Evolutionary conservation across 208 protist genomes (phyloP), one percentile per base, ranked within the genome.

Genomic region (Trypanosoma rangeli): DNA sequence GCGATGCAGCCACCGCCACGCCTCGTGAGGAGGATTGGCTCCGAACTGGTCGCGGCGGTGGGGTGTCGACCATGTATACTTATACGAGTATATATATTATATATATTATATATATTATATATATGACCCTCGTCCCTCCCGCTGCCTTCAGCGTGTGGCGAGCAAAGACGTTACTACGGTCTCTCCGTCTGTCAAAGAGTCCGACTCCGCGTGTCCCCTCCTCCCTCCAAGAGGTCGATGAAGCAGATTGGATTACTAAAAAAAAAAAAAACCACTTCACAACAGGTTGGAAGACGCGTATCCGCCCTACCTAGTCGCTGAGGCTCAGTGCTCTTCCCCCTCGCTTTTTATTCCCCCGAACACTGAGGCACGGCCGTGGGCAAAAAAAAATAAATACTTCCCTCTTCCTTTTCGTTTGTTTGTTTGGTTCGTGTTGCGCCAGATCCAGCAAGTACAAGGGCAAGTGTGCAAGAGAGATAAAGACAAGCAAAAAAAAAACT

Each of bases 1-100:
- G 77, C n/a, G 81, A 83, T 7, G 78, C 75, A 13, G 85, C 49
- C 3, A 94, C 79, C 13, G 85, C 90, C 15, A 94, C 81, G 18
- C 85, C 74, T 13, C 72, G 29, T 31, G 72, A 67, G 26, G 72
- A 62, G 20, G 60, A 73, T 18, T 37, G 52, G 35, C 65, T 68
- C 18, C 72, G 64, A 50, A 50, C 72, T n/a, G 52, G 3, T 46
- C 72, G 64, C 28, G 65, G 58, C 31, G 49, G 18, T 31, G 20
- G 65, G 10, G 71, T 49, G 18, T 77, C 72, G n/a, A 65, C 37
- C 72, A 77, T 60, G 26, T 15, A 18, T 13, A 35, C 22, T n/a
- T 22, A 65, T 54, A 60, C 22, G 42, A 29, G 37, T 48, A 29
- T 29, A 8, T 46, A 49, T 63, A 29, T 29, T 44, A 28, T 48